Conservation (phyloP, 1,284 basidiomycete genomes). For the Mycosarcoma maydis region DNA sequence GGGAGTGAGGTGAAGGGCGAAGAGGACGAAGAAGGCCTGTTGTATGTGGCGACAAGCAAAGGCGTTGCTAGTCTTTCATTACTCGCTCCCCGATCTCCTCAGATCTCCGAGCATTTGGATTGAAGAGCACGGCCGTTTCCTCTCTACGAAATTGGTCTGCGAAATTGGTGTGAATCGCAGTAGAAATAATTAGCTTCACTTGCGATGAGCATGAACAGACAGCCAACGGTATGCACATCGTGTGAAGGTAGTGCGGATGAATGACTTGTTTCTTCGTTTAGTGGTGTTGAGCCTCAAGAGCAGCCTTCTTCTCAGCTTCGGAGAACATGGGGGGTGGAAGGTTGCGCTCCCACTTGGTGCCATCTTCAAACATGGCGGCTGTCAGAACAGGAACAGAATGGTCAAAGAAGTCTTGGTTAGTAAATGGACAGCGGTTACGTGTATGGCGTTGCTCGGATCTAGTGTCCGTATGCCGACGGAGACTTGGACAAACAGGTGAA, state of each 20-base stretch:
- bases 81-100: not conserved
- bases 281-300: conserved; percentile 56
- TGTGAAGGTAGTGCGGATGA: not conserved
- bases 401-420: too few species aligned
- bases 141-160: too few species aligned
- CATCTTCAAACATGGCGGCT: conserved; percentile 65
- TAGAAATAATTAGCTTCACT: too few species aligned
- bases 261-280: not conserved
- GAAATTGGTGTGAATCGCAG: too few species aligned
- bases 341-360: conserved; percentile 65
- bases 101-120: not conserved
- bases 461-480: too few species aligned
- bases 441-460: too few species aligned
- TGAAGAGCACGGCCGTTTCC: not conserved
- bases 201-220: too few species aligned
- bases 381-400: not conserved
- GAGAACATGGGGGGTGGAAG: conserved; percentile 62
- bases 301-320: conserved; percentile 64
- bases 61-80: conserved; percentile 22
- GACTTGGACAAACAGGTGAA: too few species aligned
- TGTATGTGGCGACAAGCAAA: conserved; percentile 25
- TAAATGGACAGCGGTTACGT: too few species aligned
- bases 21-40: conserved; percentile 4
- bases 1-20: not conserved
- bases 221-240: not conserved